Evolutionary conservation across 2,329 filamentous ascomycete species (phyloP).

Genomic region (Endothia cerciana): DNA sequence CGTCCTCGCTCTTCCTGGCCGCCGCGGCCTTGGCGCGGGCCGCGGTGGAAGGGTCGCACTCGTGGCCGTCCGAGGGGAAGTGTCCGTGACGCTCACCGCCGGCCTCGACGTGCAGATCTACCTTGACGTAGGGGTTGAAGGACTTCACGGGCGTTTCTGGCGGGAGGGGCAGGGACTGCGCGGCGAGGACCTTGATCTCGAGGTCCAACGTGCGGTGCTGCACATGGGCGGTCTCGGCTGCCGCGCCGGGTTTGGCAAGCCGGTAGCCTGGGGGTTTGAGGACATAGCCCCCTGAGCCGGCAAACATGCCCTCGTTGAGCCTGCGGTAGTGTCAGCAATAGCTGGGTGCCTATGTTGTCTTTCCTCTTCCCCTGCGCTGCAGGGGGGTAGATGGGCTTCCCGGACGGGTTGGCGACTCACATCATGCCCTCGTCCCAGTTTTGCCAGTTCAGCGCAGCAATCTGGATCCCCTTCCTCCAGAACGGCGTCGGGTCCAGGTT

Average conservation of each 20-base stretch:
- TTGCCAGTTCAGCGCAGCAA: conserved; percentile 95
- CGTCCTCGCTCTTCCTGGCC: conserved; percentile 40
- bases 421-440: conserved; percentile 91
- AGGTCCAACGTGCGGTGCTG: conserved; percentile 67
- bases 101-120: conserved; percentile 82
- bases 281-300: conserved; percentile 80
- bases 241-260: conserved; percentile 36
- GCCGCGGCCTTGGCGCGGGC: conserved; percentile 11
- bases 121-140: conserved; percentile 81
- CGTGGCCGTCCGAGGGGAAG: conserved; percentile 18
- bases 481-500: conserved; percentile 85
- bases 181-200: conserved; percentile 74
- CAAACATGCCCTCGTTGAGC: conserved; percentile 90
- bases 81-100: conserved; percentile 46
- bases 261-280: conserved; percentile 69
- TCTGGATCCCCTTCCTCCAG: conserved; percentile 87
- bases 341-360: neutral
- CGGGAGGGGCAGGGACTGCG: conserved; percentile 74
- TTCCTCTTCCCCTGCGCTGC: neutral
- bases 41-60: conserved; percentile 20
- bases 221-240: conserved; percentile 43
- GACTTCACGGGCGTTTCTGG: conserved; percentile 52
- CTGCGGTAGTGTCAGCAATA: conserved; percentile 4
- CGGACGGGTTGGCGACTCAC: conserved; percentile 39
- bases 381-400: no score